Evolutionary conservation across 1,284 basidiomycete species (phyloP).

Genomic region (Naganishia sp.): DNA sequence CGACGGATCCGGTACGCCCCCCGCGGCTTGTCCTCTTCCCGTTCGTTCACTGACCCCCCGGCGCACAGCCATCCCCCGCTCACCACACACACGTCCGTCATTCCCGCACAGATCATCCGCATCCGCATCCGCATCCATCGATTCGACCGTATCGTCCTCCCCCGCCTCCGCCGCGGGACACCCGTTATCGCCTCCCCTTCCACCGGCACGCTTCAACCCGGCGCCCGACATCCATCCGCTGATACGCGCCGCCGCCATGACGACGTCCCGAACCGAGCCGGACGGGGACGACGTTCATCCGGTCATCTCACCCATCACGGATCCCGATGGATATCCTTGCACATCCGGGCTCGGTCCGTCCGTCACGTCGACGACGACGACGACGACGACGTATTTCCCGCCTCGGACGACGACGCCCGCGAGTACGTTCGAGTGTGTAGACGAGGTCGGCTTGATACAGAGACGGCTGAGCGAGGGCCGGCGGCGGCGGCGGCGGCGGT

Average conservation of each 20-base stretch:
- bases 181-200: constrained; percentile 23
- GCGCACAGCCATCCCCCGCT: neutral
- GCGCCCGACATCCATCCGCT: constrained; percentile 21
- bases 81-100: too few relatives aligned
- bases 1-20: neutral
- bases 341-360: too few relatives aligned
- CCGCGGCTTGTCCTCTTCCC: neutral
- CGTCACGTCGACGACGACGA: too few relatives aligned
- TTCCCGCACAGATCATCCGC: constrained; percentile 4
- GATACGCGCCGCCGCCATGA: constrained; percentile 11
- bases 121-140: too few relatives aligned
- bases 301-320: too few relatives aligned
- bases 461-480: constrained; percentile 1
- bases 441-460: constrained; percentile 10
- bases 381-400: too few relatives aligned
- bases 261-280: neutral
- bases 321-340: too few relatives aligned
- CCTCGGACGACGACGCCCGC: too few relatives aligned
- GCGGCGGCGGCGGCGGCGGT: too few relatives aligned
- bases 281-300: neutral
- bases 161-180: neutral
- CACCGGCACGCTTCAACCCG: constrained; percentile 23
- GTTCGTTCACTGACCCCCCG: neutral
- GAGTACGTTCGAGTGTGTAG: too few relatives aligned
- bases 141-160: neutral